Evolutionary conservation across 192 early-diverging fungal species (phyloP).

Genomic region (Jimgerdemannia lactiflua): DNA sequence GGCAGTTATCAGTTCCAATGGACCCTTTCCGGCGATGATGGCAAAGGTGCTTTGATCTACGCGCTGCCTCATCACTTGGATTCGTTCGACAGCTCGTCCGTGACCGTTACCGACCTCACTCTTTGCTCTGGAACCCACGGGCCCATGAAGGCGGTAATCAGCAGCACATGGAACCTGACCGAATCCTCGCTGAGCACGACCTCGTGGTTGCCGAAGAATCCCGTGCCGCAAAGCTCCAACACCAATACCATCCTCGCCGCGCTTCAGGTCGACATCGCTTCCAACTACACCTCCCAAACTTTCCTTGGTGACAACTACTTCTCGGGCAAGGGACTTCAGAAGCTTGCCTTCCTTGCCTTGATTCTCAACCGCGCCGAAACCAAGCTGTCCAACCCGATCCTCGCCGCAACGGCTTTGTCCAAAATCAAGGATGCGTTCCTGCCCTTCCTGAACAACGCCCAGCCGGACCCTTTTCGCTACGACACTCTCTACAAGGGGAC

Average conservation of each 20-base stretch:
- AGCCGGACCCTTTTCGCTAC: constrained; percentile 21
- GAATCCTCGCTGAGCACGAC: constrained; percentile 12
- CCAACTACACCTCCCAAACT: constrained; percentile 21
- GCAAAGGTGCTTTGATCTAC: constrained; percentile 17
- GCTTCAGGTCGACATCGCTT: constrained; percentile 15
- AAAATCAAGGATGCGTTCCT: constrained; percentile 22
- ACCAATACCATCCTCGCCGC: constrained; percentile 16
- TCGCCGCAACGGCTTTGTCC: constrained; percentile 19
- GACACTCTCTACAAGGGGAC: constrained; percentile 30
- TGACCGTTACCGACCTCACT: constrained; percentile 11
- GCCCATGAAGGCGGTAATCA: constrained; percentile 22
- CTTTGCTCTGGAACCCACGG: constrained; percentile 28
- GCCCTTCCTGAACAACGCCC: constrained; percentile 27
- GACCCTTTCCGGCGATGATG: constrained; percentile 9
- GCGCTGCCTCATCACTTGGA: constrained; percentile 27
- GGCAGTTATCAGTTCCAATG: constrained; percentile 25
- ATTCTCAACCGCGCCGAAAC: constrained; percentile 25
- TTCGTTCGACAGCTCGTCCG: neutral
- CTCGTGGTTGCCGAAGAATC: constrained; percentile 20
- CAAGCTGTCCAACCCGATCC: constrained; percentile 12
- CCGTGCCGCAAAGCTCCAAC: constrained; percentile 9
- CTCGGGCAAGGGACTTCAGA: constrained; percentile 36
- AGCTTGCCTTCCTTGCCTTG: constrained; percentile 30
- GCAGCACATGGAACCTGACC: constrained; percentile 23
- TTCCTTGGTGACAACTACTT: constrained; percentile 30